Evolutionary conservation across 163 green algal species (phyloP).

Genomic region (Trebouxiophyceae sp.): DNA sequence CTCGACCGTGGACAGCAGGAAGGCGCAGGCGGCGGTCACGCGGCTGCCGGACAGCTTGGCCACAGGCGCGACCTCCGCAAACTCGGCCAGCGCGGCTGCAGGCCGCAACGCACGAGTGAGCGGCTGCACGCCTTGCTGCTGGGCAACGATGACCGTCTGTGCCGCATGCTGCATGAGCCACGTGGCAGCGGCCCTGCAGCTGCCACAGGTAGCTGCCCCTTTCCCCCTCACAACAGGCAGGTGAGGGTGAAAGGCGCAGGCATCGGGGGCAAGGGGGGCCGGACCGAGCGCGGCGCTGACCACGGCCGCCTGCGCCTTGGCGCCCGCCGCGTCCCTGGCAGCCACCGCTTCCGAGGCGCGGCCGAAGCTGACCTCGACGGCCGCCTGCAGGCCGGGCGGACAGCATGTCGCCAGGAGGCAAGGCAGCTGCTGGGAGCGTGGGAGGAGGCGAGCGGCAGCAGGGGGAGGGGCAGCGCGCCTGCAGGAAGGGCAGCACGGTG

Average conservation of each 20-base stretch:
- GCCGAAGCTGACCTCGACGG: slow-evolving; percentile 52
- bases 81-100: slow-evolving; percentile 34
- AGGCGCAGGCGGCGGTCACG: slow-evolving; percentile 57
- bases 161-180: too few species aligned
- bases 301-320: slow-evolving; percentile 35
- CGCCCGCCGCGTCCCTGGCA: slow-evolving; percentile 13
- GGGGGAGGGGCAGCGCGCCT: slow-evolving; percentile 36
- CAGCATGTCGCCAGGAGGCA: too few species aligned
- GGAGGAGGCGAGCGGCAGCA: too few species aligned
- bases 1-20: slow-evolving; percentile 45
- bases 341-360: slow-evolving; percentile 23
- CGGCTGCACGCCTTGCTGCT: neutral
- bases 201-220: too few species aligned
- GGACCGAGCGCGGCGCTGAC: slow-evolving; percentile 50
- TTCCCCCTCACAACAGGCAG: too few species aligned
- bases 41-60: slow-evolving; percentile 30
- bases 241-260: too few species aligned
- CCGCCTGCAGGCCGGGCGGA: too few species aligned
- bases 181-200: too few species aligned
- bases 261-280: neutral
- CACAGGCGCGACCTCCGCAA: slow-evolving; percentile 72
- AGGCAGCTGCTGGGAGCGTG: too few species aligned
- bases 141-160: too few species aligned
- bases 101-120: too few species aligned
- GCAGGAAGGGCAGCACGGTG: slow-evolving; percentile 59